These are phyloP conservation scores for Plasmopara halstedii DNA, from an alignment of 352 stramenopile genomes.

Conservation along the genomic window DNA sequence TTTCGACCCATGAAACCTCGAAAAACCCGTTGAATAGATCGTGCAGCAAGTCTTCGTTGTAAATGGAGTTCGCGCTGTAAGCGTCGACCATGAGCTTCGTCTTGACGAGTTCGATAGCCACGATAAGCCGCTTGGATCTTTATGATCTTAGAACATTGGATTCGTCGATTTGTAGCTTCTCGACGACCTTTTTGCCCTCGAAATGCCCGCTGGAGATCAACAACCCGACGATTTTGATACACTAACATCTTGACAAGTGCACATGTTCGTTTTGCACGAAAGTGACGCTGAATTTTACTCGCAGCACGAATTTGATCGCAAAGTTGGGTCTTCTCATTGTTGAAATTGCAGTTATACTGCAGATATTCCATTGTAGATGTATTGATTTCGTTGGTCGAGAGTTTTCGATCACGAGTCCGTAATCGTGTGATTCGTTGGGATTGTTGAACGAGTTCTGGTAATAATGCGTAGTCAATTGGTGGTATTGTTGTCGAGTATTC, in stretches of 20 bases:
- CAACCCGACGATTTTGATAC: slow-evolving; percentile 44
- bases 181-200: slow-evolving; percentile 42
- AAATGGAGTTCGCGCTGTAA: slow-evolving; percentile 17
- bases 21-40: slow-evolving; percentile 49
- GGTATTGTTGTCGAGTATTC: slow-evolving; percentile 40
- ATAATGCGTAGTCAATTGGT: slow-evolving; percentile 41
- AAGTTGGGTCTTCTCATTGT: slow-evolving; percentile 45
- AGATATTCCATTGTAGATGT: slow-evolving; percentile 67
- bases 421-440: slow-evolving; percentile 58
- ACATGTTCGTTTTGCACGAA: slow-evolving; percentile 35
- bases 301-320: slow-evolving; percentile 40
- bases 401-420: slow-evolving; percentile 44
- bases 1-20: slow-evolving; percentile 40
- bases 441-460: slow-evolving; percentile 70
- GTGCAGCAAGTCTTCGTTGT: slow-evolving; percentile 19
- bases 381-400: slow-evolving; percentile 28
- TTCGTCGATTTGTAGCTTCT: slow-evolving; percentile 22
- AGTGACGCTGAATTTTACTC: slow-evolving; percentile 57
- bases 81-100: slow-evolving; percentile 19
- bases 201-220: slow-evolving; percentile 62
- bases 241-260: slow-evolving; percentile 39
- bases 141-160: slow-evolving; percentile 29
- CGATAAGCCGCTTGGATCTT: slow-evolving; percentile 48
- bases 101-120: slow-evolving; percentile 26
- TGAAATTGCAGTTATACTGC: slow-evolving; percentile 59